Evolutionary conservation across 2,329 filamentous ascomycete genomes (phyloP), one percentile per base, ranked within the genome.

Genomic region (Rasamsonia emersonii): DNA sequence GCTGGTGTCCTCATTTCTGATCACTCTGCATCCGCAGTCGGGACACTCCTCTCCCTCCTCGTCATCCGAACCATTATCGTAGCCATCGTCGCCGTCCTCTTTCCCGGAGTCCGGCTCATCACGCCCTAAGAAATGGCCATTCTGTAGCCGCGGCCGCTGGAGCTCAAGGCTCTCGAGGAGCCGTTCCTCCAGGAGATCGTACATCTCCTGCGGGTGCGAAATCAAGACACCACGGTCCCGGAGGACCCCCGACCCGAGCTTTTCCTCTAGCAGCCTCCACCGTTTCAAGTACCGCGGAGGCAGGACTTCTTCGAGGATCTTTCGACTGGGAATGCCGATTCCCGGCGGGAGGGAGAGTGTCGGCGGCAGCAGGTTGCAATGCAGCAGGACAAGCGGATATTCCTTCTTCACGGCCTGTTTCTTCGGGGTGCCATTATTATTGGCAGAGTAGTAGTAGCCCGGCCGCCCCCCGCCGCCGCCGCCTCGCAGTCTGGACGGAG

Each of bases 141-240:
- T 70, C 31, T 69, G 68, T n/a, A 74, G 59, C 3, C 73, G 61
- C 5, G 73, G 68, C 9, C 58, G 59, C 39, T 67, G 65, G 13
- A 79, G 54, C 38, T 77, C 74, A 32, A 79, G 44, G 27, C 68
- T 73, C 46, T 79, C 74, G 19, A 79, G 44, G 5, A 79, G 55
- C 21, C 73, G 59, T 45, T 79, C 75, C 48, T 79, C 75, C 2
- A 79, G 61, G 18, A 79, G 46, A 33, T 77, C 75, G 43, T 77
- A 79, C 36, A 77, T 68, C 30, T 76, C 73, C 37, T 68, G 58
- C 2, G 75, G 75, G 48, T 79, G 75, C 1, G 72, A 68, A n/a
- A 79, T 74, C 34, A 79, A 58, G 10, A 79, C 60, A 0, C 72
- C 75, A 9, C 75, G 62, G 24, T 70, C 59, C 50, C 70, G 64